Evolutionary conservation across 73 alveolate species (phyloP).

Genomic region (Paramecium pentaurelia): DNA sequence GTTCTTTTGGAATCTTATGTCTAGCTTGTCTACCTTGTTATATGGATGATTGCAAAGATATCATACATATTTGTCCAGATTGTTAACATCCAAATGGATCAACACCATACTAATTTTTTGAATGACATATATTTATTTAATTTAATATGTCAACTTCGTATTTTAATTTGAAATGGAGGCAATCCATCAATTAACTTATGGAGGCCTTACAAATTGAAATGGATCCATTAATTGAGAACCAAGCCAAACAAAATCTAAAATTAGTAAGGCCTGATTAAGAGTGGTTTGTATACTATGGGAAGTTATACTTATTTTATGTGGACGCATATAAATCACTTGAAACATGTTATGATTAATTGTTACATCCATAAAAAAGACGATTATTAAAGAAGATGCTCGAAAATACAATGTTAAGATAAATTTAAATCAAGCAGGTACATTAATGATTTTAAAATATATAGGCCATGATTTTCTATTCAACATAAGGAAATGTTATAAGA

Average conservation of each 20-base stretch:
- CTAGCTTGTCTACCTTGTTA: not conserved
- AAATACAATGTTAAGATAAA: constrained; percentile 82
- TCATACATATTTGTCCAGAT: not conserved
- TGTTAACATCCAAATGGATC: not conserved
- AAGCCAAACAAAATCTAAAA: constrained; percentile 18
- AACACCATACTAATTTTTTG: not conserved
- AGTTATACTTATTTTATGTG: constrained; percentile 37
- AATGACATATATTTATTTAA: not conserved
- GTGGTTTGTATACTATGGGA: constrained; percentile 59
- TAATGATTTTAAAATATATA: constrained; percentile 68
- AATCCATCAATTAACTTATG: constrained; percentile 32
- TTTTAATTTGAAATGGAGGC: constrained; percentile 15
- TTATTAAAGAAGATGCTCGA: constrained; percentile 93
- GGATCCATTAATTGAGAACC: constrained; percentile 28
- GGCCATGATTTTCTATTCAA: constrained; percentile 28
- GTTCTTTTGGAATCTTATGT: constrained; percentile 9
- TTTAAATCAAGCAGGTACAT: constrained; percentile 89
- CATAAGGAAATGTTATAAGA: constrained; percentile 26
- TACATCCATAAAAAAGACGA: constrained; percentile 98
- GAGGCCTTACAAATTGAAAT: constrained; percentile 18
- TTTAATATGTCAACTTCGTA: not conserved
- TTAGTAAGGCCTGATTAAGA: constrained; percentile 53
- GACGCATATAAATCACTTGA: constrained; percentile 74
- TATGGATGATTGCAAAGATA: constrained; percentile 15
- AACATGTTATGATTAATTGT: constrained; percentile 97